Base-by-base conservation (phyloP, 2,329 filamentous ascomycete species). In the Piedraia hortae region DNA sequence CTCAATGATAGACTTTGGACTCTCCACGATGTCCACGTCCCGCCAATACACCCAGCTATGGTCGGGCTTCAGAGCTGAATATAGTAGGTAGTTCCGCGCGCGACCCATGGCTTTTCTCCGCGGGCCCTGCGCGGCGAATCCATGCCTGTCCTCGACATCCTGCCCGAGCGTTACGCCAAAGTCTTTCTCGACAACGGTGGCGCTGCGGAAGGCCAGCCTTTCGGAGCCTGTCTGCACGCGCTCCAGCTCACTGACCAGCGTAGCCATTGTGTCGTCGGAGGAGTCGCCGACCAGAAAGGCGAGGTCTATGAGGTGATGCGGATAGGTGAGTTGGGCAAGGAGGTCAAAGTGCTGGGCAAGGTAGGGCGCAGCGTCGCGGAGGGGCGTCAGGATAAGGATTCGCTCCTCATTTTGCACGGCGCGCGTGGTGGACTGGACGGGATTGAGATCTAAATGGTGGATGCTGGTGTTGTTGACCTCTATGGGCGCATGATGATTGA, bases 21-120 rank as follows among this genome's bases (percentile, higher is more conserved):
- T 89, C 41, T 97, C 80, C 20, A 74, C 66, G 35, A 97, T 91
- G 45, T 97, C 85, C 21, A 90, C 80, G 44, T 97, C 85, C 28
- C 85, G 65, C 85, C 85, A 97, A 46, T 91, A 93, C 5, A 93
- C 80, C 85, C 85, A 97, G 5, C 78, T 82, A 43, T 97, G 85
- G 29, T 93, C 78, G 0, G 78, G 66, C 51, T 88, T 89, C 37
- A 97, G 43, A 3, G 85, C 70, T 0, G 75, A 57, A 14, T 66
- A 62, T 2, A 97, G 61, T 10, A 97, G 56, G 45, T 89, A 97
- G 45, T 97, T 97, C 35, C 85, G 64, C 13, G 85, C 85, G 34
- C 60, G 66, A 20, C 72, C 85, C 62, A 97, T 80, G 16, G 70
- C 65, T 50, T 82, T 93, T 32, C 85, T 66, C 31, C 85, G 64